Evolutionary conservation across 2,329 filamentous ascomycete species (phyloP), one percentile per base, ranked within the genome.

Genomic region (Beauveria scarabaeidicola): DNA sequence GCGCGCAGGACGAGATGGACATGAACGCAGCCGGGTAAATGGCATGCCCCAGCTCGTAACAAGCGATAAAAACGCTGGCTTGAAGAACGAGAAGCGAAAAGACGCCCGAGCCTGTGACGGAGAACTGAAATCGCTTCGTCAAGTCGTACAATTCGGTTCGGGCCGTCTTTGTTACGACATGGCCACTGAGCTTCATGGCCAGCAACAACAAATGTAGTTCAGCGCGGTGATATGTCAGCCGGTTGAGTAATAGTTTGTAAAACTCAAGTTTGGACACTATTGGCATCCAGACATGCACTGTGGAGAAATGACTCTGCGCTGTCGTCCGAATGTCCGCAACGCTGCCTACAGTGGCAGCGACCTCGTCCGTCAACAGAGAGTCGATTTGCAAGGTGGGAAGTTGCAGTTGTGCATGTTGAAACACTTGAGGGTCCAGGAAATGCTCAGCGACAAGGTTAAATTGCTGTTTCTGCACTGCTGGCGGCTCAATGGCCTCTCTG

Each of bases 281-380:
- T 6, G 63, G 63, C 61, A 64, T 63, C 63, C 61, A 64, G 19
- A 60, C 46, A 9, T 64, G 63, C 8, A 61, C 57, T 1, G 63
- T 60, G n/a, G 59, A 40, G 21, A 63, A 64, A 29, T 60, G 62
- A 3, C 36, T 41, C 21, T 59, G 57, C n/a, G 52, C 48, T 1
- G 36, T 61, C n/a, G 40, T 25, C 27, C 61, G 63, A 27, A 64
- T 63, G 40, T 61, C 61, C 13, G 41, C 47, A 17, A 60, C 47
- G 43, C 44, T 47, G 13, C 63, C 63, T 3, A 62, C 57, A 15
- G 55, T n/a, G 10, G 46, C 50, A 13, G n/a, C 17, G 3, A 58
- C 27, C 38, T 38, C 40, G 40, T 52, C 47, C 4, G 56, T 58
- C 17, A 58, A 9, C 15, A 58, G 38, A 7, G 47, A 52, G 48